Conservation (phyloP, 2,329 filamentous ascomycete genomes). For the Phialophora chinensis region DNA sequence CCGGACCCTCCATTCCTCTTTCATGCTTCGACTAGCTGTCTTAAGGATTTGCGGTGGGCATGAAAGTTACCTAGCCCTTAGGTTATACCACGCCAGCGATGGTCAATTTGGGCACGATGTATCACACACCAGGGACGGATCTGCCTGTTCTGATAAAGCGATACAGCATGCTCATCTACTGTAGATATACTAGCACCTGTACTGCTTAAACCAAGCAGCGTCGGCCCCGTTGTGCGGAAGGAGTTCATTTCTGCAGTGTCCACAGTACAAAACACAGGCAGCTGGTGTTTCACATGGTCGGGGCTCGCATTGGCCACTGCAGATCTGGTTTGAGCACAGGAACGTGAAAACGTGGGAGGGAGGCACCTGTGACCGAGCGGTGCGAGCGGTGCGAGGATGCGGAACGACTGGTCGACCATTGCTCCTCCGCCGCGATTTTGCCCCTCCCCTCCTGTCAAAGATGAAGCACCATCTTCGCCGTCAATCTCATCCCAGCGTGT, state of each 20-base stretch:
- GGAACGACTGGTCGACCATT: neutral
- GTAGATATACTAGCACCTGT: neutral
- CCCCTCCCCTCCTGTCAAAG: neutral
- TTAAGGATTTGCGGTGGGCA: conserved; percentile 14
- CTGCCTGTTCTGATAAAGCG: neutral
- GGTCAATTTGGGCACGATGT: neutral
- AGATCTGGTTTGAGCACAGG: neutral
- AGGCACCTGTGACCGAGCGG: neutral
- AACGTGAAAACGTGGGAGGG: conserved; percentile 6
- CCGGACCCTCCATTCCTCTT: conserved; percentile 8
- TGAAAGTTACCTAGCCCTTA: conserved; percentile 12
- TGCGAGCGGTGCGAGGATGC: neutral
- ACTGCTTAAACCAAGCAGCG: neutral
- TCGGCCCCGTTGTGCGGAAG: neutral
- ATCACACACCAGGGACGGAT: neutral
- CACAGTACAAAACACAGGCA: neutral
- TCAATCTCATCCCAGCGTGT: neutral
- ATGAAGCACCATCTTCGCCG: neutral
- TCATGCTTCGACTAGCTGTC: conserved; percentile 6
- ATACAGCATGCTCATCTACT: neutral
- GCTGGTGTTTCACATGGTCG: conserved; percentile 1
- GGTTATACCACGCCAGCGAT: conserved; percentile 1
- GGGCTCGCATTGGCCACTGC: neutral
- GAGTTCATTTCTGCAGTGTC: neutral
- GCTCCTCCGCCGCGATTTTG: neutral